Conservation (phyloP, 306 rosid species). For the Inga leiocalycina region DNA sequence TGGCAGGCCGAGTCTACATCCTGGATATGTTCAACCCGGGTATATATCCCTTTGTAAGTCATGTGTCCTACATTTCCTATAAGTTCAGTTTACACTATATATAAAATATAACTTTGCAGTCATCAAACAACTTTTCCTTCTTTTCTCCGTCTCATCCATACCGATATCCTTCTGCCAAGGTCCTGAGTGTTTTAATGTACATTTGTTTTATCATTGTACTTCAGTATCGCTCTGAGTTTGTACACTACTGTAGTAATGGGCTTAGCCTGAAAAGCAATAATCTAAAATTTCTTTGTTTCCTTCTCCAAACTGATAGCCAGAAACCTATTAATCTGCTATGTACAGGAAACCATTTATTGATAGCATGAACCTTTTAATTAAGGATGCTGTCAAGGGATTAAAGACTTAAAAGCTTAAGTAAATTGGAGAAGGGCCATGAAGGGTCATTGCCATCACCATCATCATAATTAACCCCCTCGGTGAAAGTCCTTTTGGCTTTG, state of each 20-base stretch:
- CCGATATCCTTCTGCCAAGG: conserved; percentile 7
- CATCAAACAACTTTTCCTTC: conserved; percentile 3
- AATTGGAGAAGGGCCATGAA: too few relatives aligned
- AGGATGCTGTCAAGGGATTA: neutral
- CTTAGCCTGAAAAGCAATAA: neutral
- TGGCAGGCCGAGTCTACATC: conserved; percentile 79
- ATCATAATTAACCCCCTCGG: neutral
- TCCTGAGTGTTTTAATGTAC: neutral
- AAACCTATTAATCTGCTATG: conserved; percentile 3
- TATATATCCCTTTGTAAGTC: conserved; percentile 87
- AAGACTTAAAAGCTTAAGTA: neutral
- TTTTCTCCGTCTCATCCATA: neutral
- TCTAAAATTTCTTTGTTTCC: neutral
- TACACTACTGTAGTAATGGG: neutral
- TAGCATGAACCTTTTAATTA: neutral
- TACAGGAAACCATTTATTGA: neutral
- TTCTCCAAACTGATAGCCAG: neutral
- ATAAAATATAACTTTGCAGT: neutral
- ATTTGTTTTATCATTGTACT: neutral
- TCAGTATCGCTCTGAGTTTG: neutral
- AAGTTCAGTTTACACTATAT: neutral
- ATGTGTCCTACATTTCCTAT: conserved; percentile 28
- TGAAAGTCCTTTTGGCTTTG: neutral
- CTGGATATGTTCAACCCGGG: conserved; percentile 90
- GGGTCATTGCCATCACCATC: neutral